phyloP scores from a whole-genome alignment of 208 protist genomes.

The Herpetomonas samuelpessoai region DNA sequence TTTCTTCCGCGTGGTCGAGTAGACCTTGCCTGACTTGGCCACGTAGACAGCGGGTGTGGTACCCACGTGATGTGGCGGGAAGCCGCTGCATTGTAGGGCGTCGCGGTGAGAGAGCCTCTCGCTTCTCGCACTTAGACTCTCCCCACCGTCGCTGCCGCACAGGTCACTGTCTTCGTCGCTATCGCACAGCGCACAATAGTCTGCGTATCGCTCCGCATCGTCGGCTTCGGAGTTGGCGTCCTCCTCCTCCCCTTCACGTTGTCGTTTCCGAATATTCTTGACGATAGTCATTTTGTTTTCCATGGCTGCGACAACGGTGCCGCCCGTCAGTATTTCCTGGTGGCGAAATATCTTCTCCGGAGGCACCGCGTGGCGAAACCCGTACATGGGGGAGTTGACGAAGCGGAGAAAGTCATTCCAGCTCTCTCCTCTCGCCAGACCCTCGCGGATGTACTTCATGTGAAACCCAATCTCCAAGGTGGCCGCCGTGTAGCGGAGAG shows the following conservation, averaged over 20 bases:
- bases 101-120: not conserved
- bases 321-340: not conserved
- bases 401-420: constrained; percentile 1
- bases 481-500: not conserved
- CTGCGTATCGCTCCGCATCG: not conserved
- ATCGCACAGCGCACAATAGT: not conserved
- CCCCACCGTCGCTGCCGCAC: not conserved
- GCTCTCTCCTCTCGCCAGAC: not conserved
- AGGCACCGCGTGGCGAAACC: not conserved
- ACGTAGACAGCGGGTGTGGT: no score
- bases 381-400: not conserved
- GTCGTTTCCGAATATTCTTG: not conserved
- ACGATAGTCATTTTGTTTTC: not conserved
- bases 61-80: no score
- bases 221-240: not conserved
- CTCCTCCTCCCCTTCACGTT: not conserved
- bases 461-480: not conserved
- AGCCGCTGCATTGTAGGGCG: no score
- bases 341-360: not conserved
- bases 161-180: not conserved
- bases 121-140: not conserved
- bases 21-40: no score
- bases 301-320: not conserved
- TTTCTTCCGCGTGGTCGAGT: no score
- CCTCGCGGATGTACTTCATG: not conserved